Base-by-base conservation (phyloP, 164 flowering plant species). In the Umbilicus rupestris region DNA sequence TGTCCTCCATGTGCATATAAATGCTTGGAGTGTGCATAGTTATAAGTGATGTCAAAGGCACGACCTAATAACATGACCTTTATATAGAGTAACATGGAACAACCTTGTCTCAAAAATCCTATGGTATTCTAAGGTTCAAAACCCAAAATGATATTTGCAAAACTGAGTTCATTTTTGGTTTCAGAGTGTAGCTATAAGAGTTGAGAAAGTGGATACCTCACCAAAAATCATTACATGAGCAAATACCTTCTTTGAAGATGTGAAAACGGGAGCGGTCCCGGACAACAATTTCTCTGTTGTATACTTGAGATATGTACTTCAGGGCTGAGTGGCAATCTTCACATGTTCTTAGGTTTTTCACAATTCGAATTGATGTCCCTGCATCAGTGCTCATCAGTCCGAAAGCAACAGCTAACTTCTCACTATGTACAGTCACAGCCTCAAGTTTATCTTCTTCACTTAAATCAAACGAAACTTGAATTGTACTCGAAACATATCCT, bases 331-430 rank as follows among this genome's bases (percentile, higher is more conserved):
- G 84, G 45, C 83, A 83, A 65, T 86, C 88, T 66, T 79, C 78
- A 71, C 84, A 81, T 28, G 79, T 78, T 75, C 87, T 72, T 19
- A 84, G 67, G 68, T 81, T 82, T 73, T 84, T 86, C 58, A 76
- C 78, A 11, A 87, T 77, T 17, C 79, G 74, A 67, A 83, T 82
- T 14, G 69, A 74, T 67, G 70, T 71, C 66, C 80, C 76, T 16
- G 76, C 67, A 22, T 28, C n/a, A 12, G 84, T 80, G 70, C 69
- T 75, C 72, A 85, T 64, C 69, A 81, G 50, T 10, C 78, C 86
- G 69, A 83, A 87, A 29, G 86, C 84, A 72, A 87, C 35, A 8
- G 82, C 84, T 67, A 86, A 60, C 80, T 84, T 84, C 74, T 86
- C 88, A 70, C 83, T 80, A 50, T 80, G 86, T 75, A 71, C 78